Evolutionary conservation across 1,284 basidiomycete genomes (phyloP), one percentile per base, ranked within the genome.

Genomic region (Salmacisia buchloeana): DNA sequence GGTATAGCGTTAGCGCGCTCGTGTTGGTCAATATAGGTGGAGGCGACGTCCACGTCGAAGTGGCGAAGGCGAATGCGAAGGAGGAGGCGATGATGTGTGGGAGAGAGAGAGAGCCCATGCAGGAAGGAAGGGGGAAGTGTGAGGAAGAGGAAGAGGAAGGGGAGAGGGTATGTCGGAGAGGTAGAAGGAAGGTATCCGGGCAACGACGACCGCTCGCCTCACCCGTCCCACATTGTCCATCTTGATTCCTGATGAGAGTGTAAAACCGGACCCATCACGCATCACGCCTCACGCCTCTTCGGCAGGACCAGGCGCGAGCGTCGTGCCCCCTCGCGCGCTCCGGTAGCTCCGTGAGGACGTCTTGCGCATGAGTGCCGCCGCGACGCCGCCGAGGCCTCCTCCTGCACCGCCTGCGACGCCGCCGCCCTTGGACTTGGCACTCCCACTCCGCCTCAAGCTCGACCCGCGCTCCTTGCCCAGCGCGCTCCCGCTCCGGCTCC

Each of bases 301-400:
- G n/a, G n/a, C n/a, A n/a, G n/a, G n/a, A n/a, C n/a, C n/a, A n/a
- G n/a, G n/a, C n/a, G n/a, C n/a, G n/a, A n/a, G n/a, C n/a, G n/a
- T n/a, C n/a, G n/a, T n/a, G n/a, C n/a, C n/a, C 43, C 10, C 43
- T 10, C 43, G 13, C 43, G 43, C 13, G 43, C 43, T 46, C 18
- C 43, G 13, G 1, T 21, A 12, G 3, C 43, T 46, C 43, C 23
- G 13, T 21, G 46, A 52, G 25, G 23, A 27, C 46, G 46, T 27
- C 29, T 52, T 52, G 21, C 46, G 46, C 46, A 52, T 52, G 23
- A 52, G 25, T 13, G 46, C 46, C 15, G 46, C 46, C 15, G 46
- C 46, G 25, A 52, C 46, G 2, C 23, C 25, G 6, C 29, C n/a
- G n/a, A n/a, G n/a, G n/a, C 7, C 23, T 15, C 41, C 10, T 18